Evolutionary conservation across 1,139 yeast genomes (phyloP).

Genomic region (Blastobotrys apis): DNA sequence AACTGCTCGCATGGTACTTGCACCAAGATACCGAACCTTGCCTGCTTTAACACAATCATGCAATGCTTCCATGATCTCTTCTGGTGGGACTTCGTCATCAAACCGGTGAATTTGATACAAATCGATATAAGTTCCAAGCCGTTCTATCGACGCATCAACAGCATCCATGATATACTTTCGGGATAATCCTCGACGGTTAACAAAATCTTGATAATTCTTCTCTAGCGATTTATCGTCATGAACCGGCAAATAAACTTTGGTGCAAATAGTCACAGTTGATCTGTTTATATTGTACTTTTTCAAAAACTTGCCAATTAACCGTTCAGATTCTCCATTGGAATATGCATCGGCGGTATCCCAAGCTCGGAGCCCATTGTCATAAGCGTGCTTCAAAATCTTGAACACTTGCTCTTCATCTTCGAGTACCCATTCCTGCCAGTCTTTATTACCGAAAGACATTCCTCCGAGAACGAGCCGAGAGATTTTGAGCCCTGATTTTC

Average conservation of each 20-base stretch:
- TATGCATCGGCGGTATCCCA: conserved; percentile 48
- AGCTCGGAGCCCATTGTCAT: conserved; percentile 47
- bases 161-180: conserved; percentile 52
- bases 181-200: conserved; percentile 41
- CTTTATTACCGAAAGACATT: conserved; percentile 49
- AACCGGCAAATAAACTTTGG: conserved; percentile 29
- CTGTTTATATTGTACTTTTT: conserved; percentile 38
- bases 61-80: conserved; percentile 52
- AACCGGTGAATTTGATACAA: conserved; percentile 68
- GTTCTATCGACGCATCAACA: conserved; percentile 44
- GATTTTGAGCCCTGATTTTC: conserved; percentile 51
- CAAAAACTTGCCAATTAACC: conserved; percentile 40
- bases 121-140: conserved; percentile 71
- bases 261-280: conserved; percentile 37
- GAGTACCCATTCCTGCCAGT: conserved; percentile 49
- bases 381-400: conserved; percentile 45
- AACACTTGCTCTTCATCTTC: conserved; percentile 42
- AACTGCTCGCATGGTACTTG: conserved; percentile 46
- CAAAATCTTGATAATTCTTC: conserved; percentile 36
- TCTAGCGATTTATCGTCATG: conserved; percentile 39
- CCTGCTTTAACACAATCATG: conserved; percentile 50
- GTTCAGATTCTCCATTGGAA: conserved; percentile 42
- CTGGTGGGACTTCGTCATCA: conserved; percentile 43
- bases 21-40: conserved; percentile 52
- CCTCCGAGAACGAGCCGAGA: conserved; percentile 54